Evolutionary conservation across 805 yeast species (phyloP).

Genomic region (Pichia paraexigua): DNA sequence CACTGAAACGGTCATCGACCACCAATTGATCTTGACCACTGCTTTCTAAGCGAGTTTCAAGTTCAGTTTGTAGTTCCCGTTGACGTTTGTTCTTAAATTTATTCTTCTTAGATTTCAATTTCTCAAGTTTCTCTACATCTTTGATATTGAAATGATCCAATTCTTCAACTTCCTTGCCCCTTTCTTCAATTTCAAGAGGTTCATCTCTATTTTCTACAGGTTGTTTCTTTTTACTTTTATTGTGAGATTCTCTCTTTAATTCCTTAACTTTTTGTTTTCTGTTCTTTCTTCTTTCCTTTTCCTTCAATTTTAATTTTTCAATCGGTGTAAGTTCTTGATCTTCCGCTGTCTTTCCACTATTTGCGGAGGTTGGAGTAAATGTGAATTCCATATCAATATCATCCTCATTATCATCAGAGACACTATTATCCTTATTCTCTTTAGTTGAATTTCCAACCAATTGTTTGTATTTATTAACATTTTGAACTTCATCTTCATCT

Average conservation of each 20-base stretch:
- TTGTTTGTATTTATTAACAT: conserved; percentile 54
- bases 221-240: conserved; percentile 25
- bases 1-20: conserved; percentile 78
- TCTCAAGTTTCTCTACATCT: conserved; percentile 64
- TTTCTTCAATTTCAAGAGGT: conserved; percentile 70
- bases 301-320: conserved; percentile 75
- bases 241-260: conserved; percentile 44
- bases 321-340: conserved; percentile 62
- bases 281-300: conserved; percentile 83
- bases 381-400: conserved; percentile 93
- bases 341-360: conserved; percentile 30
- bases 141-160: conserved; percentile 68
- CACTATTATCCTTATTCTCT: background rate
- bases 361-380: conserved; percentile 69
- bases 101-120: conserved; percentile 43
- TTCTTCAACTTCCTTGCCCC: conserved; percentile 62
- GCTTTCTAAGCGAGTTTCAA: conserved; percentile 39
- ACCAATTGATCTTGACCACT: conserved; percentile 33
- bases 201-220: conserved; percentile 33
- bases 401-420: conserved; percentile 37
- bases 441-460: conserved; percentile 21
- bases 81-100: conserved; percentile 34
- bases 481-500: conserved; percentile 38
- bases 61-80: conserved; percentile 42
- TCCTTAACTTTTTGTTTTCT: conserved; percentile 73